Conservation (phyloP, 2,329 filamentous ascomycete genomes). For the Fusarium marasasianum region DNA sequence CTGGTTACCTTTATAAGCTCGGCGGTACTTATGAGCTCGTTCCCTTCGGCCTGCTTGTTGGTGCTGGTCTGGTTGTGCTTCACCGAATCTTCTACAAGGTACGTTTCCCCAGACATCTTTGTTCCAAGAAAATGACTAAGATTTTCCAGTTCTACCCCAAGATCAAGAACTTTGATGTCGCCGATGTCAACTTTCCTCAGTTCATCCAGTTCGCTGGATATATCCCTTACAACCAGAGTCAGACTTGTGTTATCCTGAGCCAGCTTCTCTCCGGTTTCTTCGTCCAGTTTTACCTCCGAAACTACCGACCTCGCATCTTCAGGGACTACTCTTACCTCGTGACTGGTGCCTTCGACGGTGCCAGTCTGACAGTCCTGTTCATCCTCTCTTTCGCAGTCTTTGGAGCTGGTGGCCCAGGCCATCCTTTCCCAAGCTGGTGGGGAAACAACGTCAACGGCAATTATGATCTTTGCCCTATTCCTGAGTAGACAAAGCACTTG, state of each 20-base stretch:
- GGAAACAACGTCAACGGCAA: constrained; percentile 60
- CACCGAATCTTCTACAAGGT: constrained; percentile 57
- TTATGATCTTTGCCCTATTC: constrained; percentile 58
- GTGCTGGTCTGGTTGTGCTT: constrained; percentile 53
- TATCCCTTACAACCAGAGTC: constrained; percentile 63
- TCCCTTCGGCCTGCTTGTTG: constrained; percentile 60
- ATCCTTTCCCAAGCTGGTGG: constrained; percentile 63
- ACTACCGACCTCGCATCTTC: constrained; percentile 61
- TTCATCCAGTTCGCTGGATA: constrained; percentile 64
- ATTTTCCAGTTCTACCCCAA: constrained; percentile 56
- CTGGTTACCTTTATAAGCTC: constrained; percentile 61
- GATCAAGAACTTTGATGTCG: constrained; percentile 52
- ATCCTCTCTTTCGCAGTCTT: constrained; percentile 66
- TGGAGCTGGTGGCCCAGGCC: constrained; percentile 56
- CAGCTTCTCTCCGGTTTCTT: constrained; percentile 57
- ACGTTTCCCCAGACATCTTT: constrained; percentile 14
- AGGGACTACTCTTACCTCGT: constrained; percentile 64
- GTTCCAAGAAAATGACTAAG: neutral
- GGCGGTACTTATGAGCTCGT: constrained; percentile 57
- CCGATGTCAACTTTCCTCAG: constrained; percentile 62
- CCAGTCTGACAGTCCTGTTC: constrained; percentile 58
- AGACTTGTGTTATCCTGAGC: constrained; percentile 64
- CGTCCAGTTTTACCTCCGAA: constrained; percentile 62
- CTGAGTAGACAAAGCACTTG: constrained; percentile 36
- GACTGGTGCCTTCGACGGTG: constrained; percentile 63